These are phyloP conservation scores for Pilaira anomala DNA, from an alignment of 192 early-diverging fungal genomes.

Conservation along the genomic window DNA sequence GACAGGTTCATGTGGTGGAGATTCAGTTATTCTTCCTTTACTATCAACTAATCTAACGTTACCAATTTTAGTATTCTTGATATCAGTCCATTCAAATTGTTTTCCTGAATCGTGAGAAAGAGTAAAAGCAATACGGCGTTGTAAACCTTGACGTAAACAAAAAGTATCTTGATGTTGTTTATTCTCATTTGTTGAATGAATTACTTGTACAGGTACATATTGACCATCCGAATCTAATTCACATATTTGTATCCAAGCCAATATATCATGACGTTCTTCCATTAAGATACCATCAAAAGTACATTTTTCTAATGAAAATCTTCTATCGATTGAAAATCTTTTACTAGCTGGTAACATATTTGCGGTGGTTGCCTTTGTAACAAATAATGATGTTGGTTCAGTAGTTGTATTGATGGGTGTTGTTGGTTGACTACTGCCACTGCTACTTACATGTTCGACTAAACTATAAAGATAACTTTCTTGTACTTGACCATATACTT, in stretches of 20 bases:
- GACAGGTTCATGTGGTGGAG: conserved; percentile 39
- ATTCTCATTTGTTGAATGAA: conserved; percentile 38
- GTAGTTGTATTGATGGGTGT: conserved; percentile 12
- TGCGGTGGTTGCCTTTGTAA: neutral
- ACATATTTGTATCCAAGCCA: conserved; percentile 62
- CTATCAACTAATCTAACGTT: conserved; percentile 49
- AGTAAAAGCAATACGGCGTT: conserved; percentile 63
- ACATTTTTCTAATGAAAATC: neutral
- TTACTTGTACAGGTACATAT: conserved; percentile 54
- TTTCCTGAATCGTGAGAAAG: conserved; percentile 63
- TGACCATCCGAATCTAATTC: conserved; percentile 63
- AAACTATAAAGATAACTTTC: conserved; percentile 17
- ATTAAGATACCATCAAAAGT: conserved; percentile 56
- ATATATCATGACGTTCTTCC: conserved; percentile 65
- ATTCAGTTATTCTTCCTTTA: conserved; percentile 53
- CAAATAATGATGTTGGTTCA: neutral
- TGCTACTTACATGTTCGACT: conserved; percentile 21
- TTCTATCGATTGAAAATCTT: conserved; percentile 2
- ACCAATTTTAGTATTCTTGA: conserved; percentile 44
- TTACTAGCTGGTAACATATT: neutral
- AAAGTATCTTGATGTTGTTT: conserved; percentile 52
- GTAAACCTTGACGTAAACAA: conserved; percentile 71
- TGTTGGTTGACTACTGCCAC: neutral
- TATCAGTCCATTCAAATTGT: conserved; percentile 53
- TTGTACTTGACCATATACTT: conserved; percentile 47